These are phyloP conservation scores for Calonectria fujianensis DNA, from an alignment of 2,329 filamentous ascomycete species.

Conservation along the genomic window DNA sequence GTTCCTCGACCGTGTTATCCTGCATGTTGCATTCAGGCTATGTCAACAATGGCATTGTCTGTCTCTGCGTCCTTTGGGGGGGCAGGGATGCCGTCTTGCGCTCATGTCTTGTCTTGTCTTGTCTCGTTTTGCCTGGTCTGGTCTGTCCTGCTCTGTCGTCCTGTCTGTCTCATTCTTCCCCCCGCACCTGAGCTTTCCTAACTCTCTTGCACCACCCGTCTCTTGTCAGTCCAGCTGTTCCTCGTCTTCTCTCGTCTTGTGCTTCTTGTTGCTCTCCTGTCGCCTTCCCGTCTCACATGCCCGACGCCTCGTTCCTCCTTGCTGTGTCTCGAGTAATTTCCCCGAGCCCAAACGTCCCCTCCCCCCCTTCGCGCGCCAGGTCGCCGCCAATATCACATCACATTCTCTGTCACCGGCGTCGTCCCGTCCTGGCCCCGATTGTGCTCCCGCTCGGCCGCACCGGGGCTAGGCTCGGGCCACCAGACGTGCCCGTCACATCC, in stretches of 20 bases:
- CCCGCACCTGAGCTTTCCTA: conserved; percentile 4
- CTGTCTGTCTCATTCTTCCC: not conserved
- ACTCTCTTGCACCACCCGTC: conserved; percentile 13
- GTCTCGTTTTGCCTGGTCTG: not conserved
- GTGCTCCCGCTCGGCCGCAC: conserved; percentile 32
- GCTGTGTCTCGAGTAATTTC: conserved; percentile 32
- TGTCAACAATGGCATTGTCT: conserved; percentile 21
- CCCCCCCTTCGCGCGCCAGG: not conserved
- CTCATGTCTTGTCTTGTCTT: conserved; percentile 2
- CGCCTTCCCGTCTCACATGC: not conserved
- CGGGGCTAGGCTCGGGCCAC: conserved; percentile 48
- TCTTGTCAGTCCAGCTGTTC: not conserved
- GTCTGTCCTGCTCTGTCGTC: not conserved
- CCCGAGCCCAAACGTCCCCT: not conserved
- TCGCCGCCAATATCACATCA: conserved; percentile 28
- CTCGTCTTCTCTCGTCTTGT: not conserved
- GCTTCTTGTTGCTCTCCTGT: not conserved
- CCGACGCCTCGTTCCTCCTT: not conserved
- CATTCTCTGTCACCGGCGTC: conserved; percentile 29
- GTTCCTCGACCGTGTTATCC: conserved; percentile 22
- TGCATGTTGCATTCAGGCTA: conserved; percentile 27
- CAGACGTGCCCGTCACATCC: conserved; percentile 45
- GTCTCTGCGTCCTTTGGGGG: conserved; percentile 5
- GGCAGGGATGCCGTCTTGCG: conserved; percentile 18
- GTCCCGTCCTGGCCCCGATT: conserved; percentile 21